Evolutionary conservation across 202 grass and related monocot genomes (phyloP).

Genomic region (Eragrostis tef): DNA sequence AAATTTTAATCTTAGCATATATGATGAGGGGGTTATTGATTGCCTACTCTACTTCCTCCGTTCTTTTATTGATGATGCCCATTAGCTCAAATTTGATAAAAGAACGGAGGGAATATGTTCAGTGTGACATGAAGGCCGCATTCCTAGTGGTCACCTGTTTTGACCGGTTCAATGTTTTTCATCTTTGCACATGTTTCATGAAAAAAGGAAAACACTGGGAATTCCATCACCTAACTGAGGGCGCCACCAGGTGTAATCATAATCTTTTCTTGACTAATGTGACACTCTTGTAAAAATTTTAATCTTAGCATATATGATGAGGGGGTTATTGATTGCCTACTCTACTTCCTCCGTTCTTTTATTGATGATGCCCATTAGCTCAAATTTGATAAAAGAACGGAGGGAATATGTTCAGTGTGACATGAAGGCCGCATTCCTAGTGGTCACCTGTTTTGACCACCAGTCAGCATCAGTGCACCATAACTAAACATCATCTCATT

Average conservation of each 20-base stretch:
- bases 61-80: too few relatives aligned
- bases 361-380: too few relatives aligned
- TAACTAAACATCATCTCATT: background rate
- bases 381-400: too few relatives aligned
- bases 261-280: constrained; percentile 9
- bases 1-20: constrained; percentile 17
- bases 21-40: background rate
- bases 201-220: background rate
- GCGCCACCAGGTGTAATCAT: background rate
- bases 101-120: background rate
- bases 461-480: background rate
- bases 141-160: background rate
- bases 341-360: background rate
- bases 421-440: constrained; percentile 1
- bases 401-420: background rate
- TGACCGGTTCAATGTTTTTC: background rate
- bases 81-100: too few relatives aligned
- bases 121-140: background rate
- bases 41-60: background rate
- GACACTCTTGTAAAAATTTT: background rate
- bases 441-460: background rate
- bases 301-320: constrained; percentile 8
- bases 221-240: constrained; percentile 1
- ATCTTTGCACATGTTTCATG: background rate
- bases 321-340: constrained; percentile 13